Evolutionary conservation across 768 basidiomycete species (phyloP), one percentile per base, ranked within the genome.

Genomic region (Mycena rosella): DNA sequence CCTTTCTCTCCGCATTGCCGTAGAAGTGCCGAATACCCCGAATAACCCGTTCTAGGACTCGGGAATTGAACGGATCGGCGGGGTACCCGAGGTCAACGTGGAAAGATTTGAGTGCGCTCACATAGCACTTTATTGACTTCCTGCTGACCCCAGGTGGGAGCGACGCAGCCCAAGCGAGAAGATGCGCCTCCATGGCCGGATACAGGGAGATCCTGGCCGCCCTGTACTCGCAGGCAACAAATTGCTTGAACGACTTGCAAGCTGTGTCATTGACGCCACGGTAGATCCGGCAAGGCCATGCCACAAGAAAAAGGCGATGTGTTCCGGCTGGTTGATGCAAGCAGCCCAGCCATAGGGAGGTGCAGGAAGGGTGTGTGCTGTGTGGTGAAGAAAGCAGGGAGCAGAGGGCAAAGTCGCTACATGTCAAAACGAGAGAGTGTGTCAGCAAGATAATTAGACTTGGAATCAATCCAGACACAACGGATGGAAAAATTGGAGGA

Each of bases 261-360:
- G 60, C 60, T 27, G 48, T 60, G 24, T 60, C 42, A 10, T 44
- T 44, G 42, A 44, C 42, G 20, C 42, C 42, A 2, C 42, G 42
- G 42, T 44, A n/a, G 42, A 44, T 20, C 42, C n/a, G 42, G 42
- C 42, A 10, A 44, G 42, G 18, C 42, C 42, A 20, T 60, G 60
- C 60, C 60, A 60, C 13, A 60, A 32, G 22, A 51, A 60, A 20
- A 60, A 51, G 34, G 60, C 60, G 27, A 60, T 48, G 38, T 26
- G 36, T 17, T 60, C 60, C 20, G 60, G 60, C 48, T 60, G 60
- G 36, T 60, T 51, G 20, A 60, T 48, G 14, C 34, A 34, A 60
- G 60, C 26, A 52, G 60, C 34, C 60, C 60, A 60, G 17, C 48
- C 49, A 36, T 52, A 18, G 60, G 60, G 60, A 60, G 60, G 60